Evolutionary conservation across 805 yeast species (phyloP), one percentile per base, ranked within the genome.

Genomic region (Hanseniaspora meyeri): DNA sequence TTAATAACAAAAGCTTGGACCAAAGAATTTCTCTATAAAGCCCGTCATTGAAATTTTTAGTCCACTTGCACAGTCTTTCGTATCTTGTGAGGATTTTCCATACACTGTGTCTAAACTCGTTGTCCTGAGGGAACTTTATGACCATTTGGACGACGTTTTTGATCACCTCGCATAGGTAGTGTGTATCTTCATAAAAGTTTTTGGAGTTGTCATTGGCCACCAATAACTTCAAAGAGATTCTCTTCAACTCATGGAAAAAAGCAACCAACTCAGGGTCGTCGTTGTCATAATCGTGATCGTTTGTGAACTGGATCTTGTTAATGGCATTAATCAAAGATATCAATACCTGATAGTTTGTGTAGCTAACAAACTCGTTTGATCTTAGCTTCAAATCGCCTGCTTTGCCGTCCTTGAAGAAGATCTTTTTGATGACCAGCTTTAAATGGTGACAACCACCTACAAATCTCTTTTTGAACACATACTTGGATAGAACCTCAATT

Each of bases 301-400:
- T 74, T 32, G 80, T 77, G 64, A 85, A 83, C 52, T 78, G 75
- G 1, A 89, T 77, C 1, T 66, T 62, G 2, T 89, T 74, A 37
- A 93, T 68, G 1, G 87, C 80, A 38, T 63, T 61, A 0, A 89
- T 83, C 29, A 91, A 80, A 0, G 82, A 80, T 60, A 78, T 83
- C 66, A 83, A 87, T 6, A 93, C 66, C 58, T 85, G 81, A 60
- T 86, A 83, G 27, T 74, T 71, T 7, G 85, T 77, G 61, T 86
- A 80, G 63, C 87, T 82, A 2, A 79, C 74, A 65, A 93, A 93
- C 62, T 89, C 82, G 64, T 93, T 93, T 29, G 91, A 84, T 27
- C 79, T 68, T 0, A 98, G 97, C 49, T 83, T 82, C 16, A 20
- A 12, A 7, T 43, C 36, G 51, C 67, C 72, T 51, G 78, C 77